phyloP scores from a whole-genome alignment of 306 rosid species.

The Casuarina cunninghamiana region DNA sequence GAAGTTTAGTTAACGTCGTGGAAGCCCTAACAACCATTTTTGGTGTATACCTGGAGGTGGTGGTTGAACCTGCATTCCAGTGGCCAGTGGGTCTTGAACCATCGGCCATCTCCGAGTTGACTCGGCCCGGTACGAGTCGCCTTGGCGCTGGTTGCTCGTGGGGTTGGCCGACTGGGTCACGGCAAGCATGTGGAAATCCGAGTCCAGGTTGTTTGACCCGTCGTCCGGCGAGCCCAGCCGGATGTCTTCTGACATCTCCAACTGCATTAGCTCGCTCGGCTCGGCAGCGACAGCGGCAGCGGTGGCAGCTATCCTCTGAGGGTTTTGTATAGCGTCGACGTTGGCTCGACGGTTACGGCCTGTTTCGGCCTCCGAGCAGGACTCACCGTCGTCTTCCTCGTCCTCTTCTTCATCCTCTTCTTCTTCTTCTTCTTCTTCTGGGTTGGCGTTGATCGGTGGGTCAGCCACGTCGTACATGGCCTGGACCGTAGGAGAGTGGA shows the following conservation, averaged over 20 bases:
- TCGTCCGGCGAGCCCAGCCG: conserved; percentile 84
- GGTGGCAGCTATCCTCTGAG: neutral
- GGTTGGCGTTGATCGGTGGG: conserved; percentile 24
- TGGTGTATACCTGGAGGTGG: conserved; percentile 48
- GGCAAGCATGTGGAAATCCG: conserved; percentile 62
- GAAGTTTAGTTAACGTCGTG: no score
- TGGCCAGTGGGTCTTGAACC: conserved; percentile 17
- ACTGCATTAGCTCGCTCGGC: conserved; percentile 78
- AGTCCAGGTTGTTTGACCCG: conserved; percentile 67
- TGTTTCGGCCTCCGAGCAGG: conserved; percentile 59
- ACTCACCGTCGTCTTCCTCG: conserved; percentile 32
- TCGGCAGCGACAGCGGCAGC: conserved; percentile 24
- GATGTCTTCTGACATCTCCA: conserved; percentile 82
- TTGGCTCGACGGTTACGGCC: neutral
- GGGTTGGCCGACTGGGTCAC: conserved; percentile 40
- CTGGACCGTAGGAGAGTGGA: conserved; percentile 36
- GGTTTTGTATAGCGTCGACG: neutral
- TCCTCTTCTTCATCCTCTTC: conserved; percentile 31
- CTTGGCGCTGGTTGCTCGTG: conserved; percentile 19
- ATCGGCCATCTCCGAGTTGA: conserved; percentile 46
- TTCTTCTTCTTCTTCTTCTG: conserved; percentile 40
- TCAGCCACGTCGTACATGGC: conserved; percentile 34
- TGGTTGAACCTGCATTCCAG: conserved; percentile 35
- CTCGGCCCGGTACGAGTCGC: conserved; percentile 37
- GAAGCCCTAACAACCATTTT: neutral